Conservation (phyloP, 1,139 yeast genomes). For the Diutina mesorugosa region DNA sequence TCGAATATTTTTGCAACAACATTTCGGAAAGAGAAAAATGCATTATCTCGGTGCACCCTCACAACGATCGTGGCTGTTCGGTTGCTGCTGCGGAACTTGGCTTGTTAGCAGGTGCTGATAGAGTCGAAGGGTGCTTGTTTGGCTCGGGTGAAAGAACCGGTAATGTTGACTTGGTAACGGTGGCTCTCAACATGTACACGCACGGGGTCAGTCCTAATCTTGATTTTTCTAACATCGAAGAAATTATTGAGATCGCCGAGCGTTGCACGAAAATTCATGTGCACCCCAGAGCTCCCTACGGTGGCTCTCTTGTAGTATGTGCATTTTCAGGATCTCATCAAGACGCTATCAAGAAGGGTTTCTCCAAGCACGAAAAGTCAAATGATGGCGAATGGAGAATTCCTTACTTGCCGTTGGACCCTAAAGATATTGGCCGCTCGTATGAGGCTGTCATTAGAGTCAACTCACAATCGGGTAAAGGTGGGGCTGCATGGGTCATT, state of each 20-base stretch:
- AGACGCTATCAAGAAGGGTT: slow-evolving; percentile 97
- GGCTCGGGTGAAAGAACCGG: slow-evolving; percentile 99
- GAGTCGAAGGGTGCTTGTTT: slow-evolving; percentile 94
- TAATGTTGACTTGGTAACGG: slow-evolving; percentile 87
- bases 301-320: slow-evolving; percentile 92
- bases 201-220: slow-evolving; percentile 82
- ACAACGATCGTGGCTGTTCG: slow-evolving; percentile 95
- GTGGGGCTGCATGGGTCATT: slow-evolving; percentile 97
- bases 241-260: slow-evolving; percentile 79
- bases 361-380: slow-evolving; percentile 27
- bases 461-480: slow-evolving; percentile 96
- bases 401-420: slow-evolving; percentile 94
- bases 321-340: slow-evolving; percentile 97
- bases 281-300: slow-evolving; percentile 89
- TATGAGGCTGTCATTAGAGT: slow-evolving; percentile 97
- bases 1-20: slow-evolving; percentile 74
- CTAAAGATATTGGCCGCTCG: slow-evolving; percentile 89
- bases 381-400: slow-evolving; percentile 56
- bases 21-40: slow-evolving; percentile 77
- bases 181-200: slow-evolving; percentile 86
- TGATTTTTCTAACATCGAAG: slow-evolving; percentile 75
- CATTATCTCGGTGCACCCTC: slow-evolving; percentile 86
- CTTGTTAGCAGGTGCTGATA: slow-evolving; percentile 89
- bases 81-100: slow-evolving; percentile 97
- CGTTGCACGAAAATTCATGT: slow-evolving; percentile 92